Base-by-base conservation (phyloP, 1,139 yeast genomes). In the Magnusiomyces paraingens region DNA sequence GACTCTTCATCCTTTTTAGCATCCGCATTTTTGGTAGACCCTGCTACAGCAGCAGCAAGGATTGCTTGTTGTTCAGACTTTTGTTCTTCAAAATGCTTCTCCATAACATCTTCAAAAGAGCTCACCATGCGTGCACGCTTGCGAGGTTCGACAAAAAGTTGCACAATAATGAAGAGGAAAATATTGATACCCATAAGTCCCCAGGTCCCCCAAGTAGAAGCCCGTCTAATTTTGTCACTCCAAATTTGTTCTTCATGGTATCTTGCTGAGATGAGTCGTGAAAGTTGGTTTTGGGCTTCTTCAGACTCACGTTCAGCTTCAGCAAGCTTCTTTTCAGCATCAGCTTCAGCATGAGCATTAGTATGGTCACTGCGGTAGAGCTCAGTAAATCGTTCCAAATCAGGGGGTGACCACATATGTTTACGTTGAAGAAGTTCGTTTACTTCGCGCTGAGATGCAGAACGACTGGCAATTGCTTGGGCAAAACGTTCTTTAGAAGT, bases 231-330 rank as follows among this genome's bases (percentile, higher is more conserved):
- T 68, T 91, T 91, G 70, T 94, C 99, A 3, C 96, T 88, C 99
- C 99, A 94, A 3, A 93, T 83, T 70, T 94, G 99, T 64, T 94
- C 99, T 66, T 94, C 99, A 59, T 93, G 96, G 64, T 94, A 94
- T 60, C 98, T 73, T 1, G 93, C 83, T 62, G 91, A 75, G 39
- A 94, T 93, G 62, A 88, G 84, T 58, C 83, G 83, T 5, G 91
- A 84, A 49, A 91, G 71, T 57, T 78, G 80, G 48, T 81, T 76
- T 61, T 86, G 94, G 6, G 85, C 70, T 2, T 83, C 82, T 57
- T 91, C 97, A 42, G 86, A 87, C 52, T 68, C 68, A 20, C 68
- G 70, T 62, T 94, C 99, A 1, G 83, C 77, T 12, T 73, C 72
- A 42, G 75, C 78, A 53, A 90, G 73, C 3, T 68, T 65, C 5